Base-by-base conservation (phyloP, 768 basidiomycete genomes). In the Boletus vinaceobasis region DNA sequence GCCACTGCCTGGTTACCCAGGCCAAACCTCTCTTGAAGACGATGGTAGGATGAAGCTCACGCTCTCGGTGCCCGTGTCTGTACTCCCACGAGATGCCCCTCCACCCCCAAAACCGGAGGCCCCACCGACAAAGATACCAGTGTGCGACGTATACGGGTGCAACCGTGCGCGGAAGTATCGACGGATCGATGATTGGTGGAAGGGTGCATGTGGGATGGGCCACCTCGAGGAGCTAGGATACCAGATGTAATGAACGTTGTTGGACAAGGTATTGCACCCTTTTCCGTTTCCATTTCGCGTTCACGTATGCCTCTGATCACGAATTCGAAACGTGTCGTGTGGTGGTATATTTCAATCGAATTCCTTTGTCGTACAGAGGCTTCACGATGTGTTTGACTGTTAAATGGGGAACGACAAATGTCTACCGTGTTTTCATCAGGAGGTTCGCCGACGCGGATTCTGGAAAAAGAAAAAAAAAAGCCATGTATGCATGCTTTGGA, bases 111-210 rank as follows among this genome's bases (percentile, higher is more conserved):
- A 52, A 27, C 31, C 31, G 3, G 55, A 43, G 31, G 43, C 59
- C 1, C 66, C 48, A 6, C 54, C 43, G 10, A 27, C 15, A 2
- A 49, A 56, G 15, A 58, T 55, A 23, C 50, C 69, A 0, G 51
- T 65, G 1, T 90, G 88, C 56, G 82, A 82, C 33, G 77, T 86
- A 0, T 70, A 70, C 4, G 87, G 87, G 8, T 90, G 88, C 57
- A 69, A 69, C 4, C 73, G 71, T 33, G 65, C 63, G 17, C 73
- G 86, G 57, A 87, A 86, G 61, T 90, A 90, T 61, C 77, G 85
- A 33, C 73, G 87, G 5, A 84, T 86, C 21, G 79, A 72, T 50
- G 81, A 88, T 59, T 86, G 80, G 77, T 73, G 77, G 19, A 74
- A 70, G 50, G 87, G 78, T 0, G 78, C 78, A 1, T 90, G 88